Evolutionary conservation across 2,329 filamentous ascomycete genomes (phyloP).

Genomic region (Stemphylium vesicarium): DNA sequence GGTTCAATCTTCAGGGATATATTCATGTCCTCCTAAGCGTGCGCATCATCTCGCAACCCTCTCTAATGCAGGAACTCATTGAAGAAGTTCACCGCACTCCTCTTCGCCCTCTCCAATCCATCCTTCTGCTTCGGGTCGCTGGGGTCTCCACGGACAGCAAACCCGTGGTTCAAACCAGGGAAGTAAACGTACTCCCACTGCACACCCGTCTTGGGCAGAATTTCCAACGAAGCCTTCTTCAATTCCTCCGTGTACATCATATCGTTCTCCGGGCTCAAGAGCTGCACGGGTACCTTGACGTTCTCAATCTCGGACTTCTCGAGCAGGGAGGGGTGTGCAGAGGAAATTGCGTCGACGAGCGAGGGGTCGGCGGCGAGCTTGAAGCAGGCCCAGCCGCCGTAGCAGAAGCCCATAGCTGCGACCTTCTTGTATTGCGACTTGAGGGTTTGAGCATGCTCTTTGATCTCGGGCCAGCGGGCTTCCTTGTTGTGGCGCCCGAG

Average conservation of each 20-base stretch:
- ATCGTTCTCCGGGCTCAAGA: constrained; percentile 40
- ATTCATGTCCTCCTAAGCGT: too few species aligned
- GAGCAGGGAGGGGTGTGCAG: constrained; percentile 40
- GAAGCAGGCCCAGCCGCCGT: constrained; percentile 51
- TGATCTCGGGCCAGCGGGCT: constrained; percentile 49
- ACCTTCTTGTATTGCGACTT: constrained; percentile 49
- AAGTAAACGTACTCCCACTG: constrained; percentile 46
- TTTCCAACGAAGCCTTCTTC: constrained; percentile 37
- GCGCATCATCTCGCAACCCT: not conserved
- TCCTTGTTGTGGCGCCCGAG: constrained; percentile 47
- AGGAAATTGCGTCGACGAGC: constrained; percentile 40
- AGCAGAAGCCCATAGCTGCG: constrained; percentile 58
- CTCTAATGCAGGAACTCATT: constrained; percentile 42
- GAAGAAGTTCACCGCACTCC: constrained; percentile 38
- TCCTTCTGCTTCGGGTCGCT: constrained; percentile 36
- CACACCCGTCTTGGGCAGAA: constrained; percentile 37
- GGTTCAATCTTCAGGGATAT: too few species aligned
- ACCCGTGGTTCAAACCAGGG: constrained; percentile 42
- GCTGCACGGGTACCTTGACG: constrained; percentile 41
- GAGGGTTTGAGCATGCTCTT: constrained; percentile 45
- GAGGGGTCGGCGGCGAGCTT: constrained; percentile 40
- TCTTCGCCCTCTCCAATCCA: constrained; percentile 45
- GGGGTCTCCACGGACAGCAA: constrained; percentile 38
- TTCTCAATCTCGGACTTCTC: constrained; percentile 40
- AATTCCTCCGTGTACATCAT: constrained; percentile 36